These are phyloP conservation scores for Coemansia sp. DNA, from an alignment of 192 early-diverging fungal species.

Conservation along the genomic window DNA sequence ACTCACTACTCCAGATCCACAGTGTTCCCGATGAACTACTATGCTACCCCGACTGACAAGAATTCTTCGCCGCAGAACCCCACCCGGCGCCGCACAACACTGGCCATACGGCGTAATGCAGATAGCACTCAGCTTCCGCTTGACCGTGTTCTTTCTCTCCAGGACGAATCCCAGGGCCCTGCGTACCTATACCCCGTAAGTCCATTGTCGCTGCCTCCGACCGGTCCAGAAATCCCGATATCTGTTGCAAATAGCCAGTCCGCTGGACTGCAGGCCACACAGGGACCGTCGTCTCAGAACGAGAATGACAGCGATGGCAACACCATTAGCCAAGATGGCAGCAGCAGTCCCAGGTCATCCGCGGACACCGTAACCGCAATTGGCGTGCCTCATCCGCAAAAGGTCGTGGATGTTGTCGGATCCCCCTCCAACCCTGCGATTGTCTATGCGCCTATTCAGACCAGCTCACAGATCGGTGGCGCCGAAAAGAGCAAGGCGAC, in stretches of 20 bases:
- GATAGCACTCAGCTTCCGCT: not conserved
- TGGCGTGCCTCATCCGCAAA: slow-evolving; percentile 23
- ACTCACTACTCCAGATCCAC: slow-evolving; percentile 11
- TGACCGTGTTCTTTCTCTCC: not conserved
- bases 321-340: no score
- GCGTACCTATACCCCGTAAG: not conserved
- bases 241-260: not conserved
- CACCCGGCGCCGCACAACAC: not conserved
- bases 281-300: not conserved
- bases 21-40: slow-evolving; percentile 30
- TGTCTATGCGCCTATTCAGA: slow-evolving; percentile 29
- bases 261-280: not conserved
- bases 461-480: slow-evolving; percentile 26
- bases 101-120: not conserved
- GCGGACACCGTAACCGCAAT: slow-evolving; percentile 14
- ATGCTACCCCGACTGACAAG: not conserved
- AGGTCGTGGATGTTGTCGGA: slow-evolving; percentile 36
- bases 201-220: not conserved
- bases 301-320: not conserved
- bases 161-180: not conserved
- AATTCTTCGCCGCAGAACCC: not conserved
- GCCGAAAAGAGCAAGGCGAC: slow-evolving; percentile 13
- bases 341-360: not conserved
- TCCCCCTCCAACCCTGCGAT: slow-evolving; percentile 26
- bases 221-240: not conserved